phyloP scores from a whole-genome alignment of 441 rosid genomes.

The Melastoma candidum region DNA sequence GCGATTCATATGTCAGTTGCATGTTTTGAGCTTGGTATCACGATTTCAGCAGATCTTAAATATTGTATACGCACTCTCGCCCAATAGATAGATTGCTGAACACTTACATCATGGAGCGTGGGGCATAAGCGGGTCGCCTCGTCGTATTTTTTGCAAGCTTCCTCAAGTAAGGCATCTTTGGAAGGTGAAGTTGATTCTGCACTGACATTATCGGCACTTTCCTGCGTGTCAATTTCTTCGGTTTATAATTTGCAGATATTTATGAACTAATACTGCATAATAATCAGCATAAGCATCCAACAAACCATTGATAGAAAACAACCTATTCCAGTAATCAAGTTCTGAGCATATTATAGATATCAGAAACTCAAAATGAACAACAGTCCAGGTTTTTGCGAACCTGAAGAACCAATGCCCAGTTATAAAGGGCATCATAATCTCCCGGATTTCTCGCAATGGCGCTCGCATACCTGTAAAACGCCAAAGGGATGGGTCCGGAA shows the following conservation, averaged over 20 bases:
- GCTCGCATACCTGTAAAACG: constrained; percentile 70
- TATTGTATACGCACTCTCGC: background rate
- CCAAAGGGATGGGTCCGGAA: constrained; percentile 5
- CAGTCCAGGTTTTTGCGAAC: constrained; percentile 22
- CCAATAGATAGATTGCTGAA: constrained; percentile 5
- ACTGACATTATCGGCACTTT: constrained; percentile 95
- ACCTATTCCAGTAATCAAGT: no score
- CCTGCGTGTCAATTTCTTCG: constrained; percentile 41
- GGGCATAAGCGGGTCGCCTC: constrained; percentile 93
- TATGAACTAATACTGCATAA: no score
- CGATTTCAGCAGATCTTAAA: no score
- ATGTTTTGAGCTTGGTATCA: no score
- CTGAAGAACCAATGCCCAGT: constrained; percentile 99
- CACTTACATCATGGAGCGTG: constrained; percentile 86
- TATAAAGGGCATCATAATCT: constrained; percentile 91
- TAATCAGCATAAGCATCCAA: no score
- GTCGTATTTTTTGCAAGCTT: constrained; percentile 93
- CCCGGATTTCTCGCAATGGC: constrained; percentile 88
- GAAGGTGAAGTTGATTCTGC: constrained; percentile 91
- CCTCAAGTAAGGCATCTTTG: constrained; percentile 94
- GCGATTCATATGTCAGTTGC: no score
- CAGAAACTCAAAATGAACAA: constrained; percentile 1
- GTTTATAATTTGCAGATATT: no score
- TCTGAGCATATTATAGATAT: no score
- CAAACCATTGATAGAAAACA: no score